Evolutionary conservation across 208 protist genomes (phyloP).

Genomic region (Leishmania arabica): DNA sequence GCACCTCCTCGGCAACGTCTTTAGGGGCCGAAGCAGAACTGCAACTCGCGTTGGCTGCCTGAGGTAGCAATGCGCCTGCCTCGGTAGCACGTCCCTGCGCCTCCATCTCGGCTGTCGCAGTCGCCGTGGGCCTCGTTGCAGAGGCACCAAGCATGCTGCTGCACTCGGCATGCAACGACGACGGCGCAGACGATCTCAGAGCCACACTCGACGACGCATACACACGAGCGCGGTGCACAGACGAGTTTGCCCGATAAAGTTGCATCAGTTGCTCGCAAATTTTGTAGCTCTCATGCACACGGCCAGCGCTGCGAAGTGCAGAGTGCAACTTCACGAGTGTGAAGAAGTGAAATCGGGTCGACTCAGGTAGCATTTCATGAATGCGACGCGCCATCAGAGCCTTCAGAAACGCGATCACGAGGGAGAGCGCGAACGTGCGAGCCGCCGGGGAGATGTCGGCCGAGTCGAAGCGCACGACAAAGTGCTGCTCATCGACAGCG

Average conservation of each 20-base stretch:
- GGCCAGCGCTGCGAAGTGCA: slow-evolving; percentile 44
- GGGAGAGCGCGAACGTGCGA: slow-evolving; percentile 10
- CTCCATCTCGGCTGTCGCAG: not conserved
- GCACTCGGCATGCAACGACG: not conserved
- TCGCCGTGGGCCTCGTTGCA: not conserved
- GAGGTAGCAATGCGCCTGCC: not conserved
- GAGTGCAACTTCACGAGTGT: slow-evolving; percentile 65
- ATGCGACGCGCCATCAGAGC: slow-evolving; percentile 53
- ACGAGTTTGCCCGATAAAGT: slow-evolving; percentile 57
- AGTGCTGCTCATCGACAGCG: slow-evolving; percentile 70
- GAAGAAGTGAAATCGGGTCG: slow-evolving; percentile 61
- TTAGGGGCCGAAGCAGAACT: not conserved
- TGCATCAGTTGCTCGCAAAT: slow-evolving; percentile 62
- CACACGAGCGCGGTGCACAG: slow-evolving; percentile 31
- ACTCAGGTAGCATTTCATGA: slow-evolving; percentile 41
- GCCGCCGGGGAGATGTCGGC: slow-evolving; percentile 19
- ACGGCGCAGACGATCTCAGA: not conserved
- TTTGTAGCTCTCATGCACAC: slow-evolving; percentile 63
- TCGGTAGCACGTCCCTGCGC: not conserved
- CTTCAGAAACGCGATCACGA: slow-evolving; percentile 79
- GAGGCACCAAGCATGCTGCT: not conserved
- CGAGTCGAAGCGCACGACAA: slow-evolving; percentile 38
- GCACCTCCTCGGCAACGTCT: not conserved
- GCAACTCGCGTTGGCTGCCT: not conserved
- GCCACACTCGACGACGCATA: not conserved